Conservation (phyloP, 345 rosid genomes). For the Lenwebbia sp. region DNA sequence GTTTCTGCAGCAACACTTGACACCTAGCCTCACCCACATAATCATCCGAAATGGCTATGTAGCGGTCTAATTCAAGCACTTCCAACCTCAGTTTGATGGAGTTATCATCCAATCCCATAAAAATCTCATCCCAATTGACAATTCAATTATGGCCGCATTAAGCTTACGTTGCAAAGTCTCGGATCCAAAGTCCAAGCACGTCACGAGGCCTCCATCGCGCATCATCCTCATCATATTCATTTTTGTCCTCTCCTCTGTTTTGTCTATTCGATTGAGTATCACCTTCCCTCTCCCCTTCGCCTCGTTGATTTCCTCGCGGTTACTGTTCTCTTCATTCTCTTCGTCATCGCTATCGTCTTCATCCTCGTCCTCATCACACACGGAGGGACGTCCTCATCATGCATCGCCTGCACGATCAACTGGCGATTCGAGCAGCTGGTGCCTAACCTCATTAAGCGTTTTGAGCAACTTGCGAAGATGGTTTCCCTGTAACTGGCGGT, state of each 20-base stretch:
- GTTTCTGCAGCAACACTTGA: not conserved
- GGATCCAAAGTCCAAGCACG: constrained; percentile 25
- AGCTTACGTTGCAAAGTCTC: constrained; percentile 28
- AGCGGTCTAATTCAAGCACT: no score
- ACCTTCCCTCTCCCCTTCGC: constrained; percentile 7
- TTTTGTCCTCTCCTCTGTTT: constrained; percentile 8
- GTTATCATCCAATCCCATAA: constrained; percentile 8
- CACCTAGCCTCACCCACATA: no score
- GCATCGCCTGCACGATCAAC: constrained; percentile 31
- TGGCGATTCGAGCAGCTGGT: not conserved
- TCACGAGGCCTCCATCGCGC: constrained; percentile 28
- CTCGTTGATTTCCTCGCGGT: not conserved
- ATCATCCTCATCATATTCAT: constrained; percentile 22
- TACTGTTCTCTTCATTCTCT: constrained; percentile 1
- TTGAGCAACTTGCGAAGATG: no score
- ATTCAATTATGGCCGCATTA: constrained; percentile 42
- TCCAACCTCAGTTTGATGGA: no score
- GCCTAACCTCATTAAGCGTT: no score
- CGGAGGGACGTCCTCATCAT: constrained; percentile 33
- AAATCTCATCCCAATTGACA: constrained; percentile 57
- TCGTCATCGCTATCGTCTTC: not conserved
- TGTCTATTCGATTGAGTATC: constrained; percentile 1
- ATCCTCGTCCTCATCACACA: constrained; percentile 16
- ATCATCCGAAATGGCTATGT: no score
- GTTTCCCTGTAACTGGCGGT: not conserved